Base-by-base conservation (phyloP, 1,139 yeast genomes). In the Zygotorulaspora mrakii region DNA sequence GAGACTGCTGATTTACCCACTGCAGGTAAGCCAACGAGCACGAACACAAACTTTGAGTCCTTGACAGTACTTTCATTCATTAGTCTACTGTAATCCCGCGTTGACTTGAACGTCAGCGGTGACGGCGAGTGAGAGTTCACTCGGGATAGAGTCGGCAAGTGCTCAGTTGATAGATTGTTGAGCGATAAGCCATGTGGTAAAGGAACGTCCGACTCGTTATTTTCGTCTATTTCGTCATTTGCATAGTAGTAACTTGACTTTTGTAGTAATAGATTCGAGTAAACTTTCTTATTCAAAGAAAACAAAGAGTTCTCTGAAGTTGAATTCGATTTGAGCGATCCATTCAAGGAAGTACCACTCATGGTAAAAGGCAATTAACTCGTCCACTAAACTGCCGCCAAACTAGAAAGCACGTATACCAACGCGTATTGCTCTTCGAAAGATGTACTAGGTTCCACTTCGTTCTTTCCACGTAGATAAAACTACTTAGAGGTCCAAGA, bases 21-120 rank as follows among this genome's bases (percentile, higher is more conserved):
- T 0, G 88, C 88, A 0, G 89, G 88, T 33, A 82, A 65, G 0
- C 88, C 89, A 9, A 80, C 80, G 33, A 81, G 58, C 40, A 82
- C 68, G 11, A 78, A 60, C 10, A 71, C 63, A 65, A 69, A 70
- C 46, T 69, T 69, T 31, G 40, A 18, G 17, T 33, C 33, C 12
- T 39, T 36, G 31, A 16, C 31, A 3, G 9, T 17, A 14, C 21
- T 25, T 16, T 24, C 33, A 18, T 23, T 6, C 4, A 22, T 18
- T 30, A 39, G 24, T 29, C 40, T 35, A 35, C 40, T 27, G 34
- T 24, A 11, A 39, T 46, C 40, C 13, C 38, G 34, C 17, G 39
- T 28, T 7, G 39, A 35, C 10, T 37, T 29, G 14, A 47, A 37
- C 10, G 44, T 48, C 12, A 46, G 28, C 7, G 43, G 45, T 10